Base-by-base conservation (phyloP, 306 rosid species). In the Sphenostylis stenocarpa region DNA sequence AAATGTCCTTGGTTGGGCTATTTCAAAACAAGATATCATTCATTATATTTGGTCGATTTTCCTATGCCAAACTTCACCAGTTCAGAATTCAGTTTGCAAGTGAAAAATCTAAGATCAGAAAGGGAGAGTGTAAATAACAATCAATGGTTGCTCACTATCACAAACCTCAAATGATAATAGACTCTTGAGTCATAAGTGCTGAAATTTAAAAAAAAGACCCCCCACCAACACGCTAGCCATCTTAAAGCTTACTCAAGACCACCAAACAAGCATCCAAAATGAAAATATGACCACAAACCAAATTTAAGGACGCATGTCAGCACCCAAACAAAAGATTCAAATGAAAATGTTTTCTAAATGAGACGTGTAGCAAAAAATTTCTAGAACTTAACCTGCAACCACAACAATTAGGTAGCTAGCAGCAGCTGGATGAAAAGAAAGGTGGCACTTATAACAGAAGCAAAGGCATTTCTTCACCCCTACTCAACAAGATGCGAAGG, bases 361-460 rank as follows among this genome's bases (percentile, higher is more conserved):
- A 21, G n/a, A 72, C 23, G 28, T n/a, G 48, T 75, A 74, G 26
- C 33, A 56, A 33, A 56, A 33, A 47, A 77, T 45, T 67, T 47
- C 56, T 58, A 28, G 34, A 39, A 33, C 24, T 80, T 70, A 74
- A 73, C 73, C 45, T 45, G 72, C 70, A 77, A 79, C 74, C 41
- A 7, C 75, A 67, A 67, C 44, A 79, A 88, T 84, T 78, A 88
- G 88, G 92, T 80, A 65, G 53, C 67, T 51, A 56, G 26, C 48
- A 48, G 75, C 76, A 48, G 57, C 67, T 56, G 6, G 51, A 76
- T 72, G 53, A 79, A 72, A 63, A 36, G 71, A 77, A 72, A 84
- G 47, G 57, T 31, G 67, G 81, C 64, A 79, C 97, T 91, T 94
- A 61, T 77, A 84, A 81, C 72, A 79, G 52, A 94, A 94, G 96